Base-by-base conservation (phyloP, 306 rosid species). In the Quercus suber region DNA sequence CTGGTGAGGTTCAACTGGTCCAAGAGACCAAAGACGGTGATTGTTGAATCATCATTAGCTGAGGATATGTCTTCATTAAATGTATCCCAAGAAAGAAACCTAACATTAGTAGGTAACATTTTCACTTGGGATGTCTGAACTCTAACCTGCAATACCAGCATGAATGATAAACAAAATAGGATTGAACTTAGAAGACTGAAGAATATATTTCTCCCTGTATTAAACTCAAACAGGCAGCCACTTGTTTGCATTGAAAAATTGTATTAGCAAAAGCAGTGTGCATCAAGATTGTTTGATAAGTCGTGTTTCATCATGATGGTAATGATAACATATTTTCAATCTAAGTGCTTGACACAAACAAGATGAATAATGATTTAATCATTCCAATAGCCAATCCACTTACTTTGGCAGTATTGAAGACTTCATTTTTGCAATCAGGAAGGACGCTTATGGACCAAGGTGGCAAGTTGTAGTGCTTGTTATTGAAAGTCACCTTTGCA, bases 381-480 rank as follows among this genome's bases (percentile, higher is more conserved):
- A 28, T 52, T 21, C 19, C 77, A n/a, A 52, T 11, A 25, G 74
- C 12, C 31, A 52, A 33, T 64, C 5, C 31, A 76, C 86, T 82
- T 87, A 94, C 98, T 88, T 71, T 83, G 73, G 97, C 97, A 74
- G 97, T 94, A 87, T 94, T 94, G 79, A 77, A 92, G 79, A 87
- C 89, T 7, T 4, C 96, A 56, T 83, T 92, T 77, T 83, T 83
- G 89, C 98, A 94, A 80, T 88, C 96, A 67, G 94, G 98, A 71
- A 94, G 94, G 83, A 94, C 84, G 79, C 94, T 92, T 69, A 94
- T 79, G 71, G 98, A 94, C 98, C 98, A 94, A 31, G 96, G 90
- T 9, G 98, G 98, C 55, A 94, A 82, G 37, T 78, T 82, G 63
- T 92, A 94, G 28, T 70, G 82, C 72, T 80, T 83, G 79, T 78